Conservation (phyloP, 2,329 filamentous ascomycete genomes). For the Colletotrichum somersetense region DNA sequence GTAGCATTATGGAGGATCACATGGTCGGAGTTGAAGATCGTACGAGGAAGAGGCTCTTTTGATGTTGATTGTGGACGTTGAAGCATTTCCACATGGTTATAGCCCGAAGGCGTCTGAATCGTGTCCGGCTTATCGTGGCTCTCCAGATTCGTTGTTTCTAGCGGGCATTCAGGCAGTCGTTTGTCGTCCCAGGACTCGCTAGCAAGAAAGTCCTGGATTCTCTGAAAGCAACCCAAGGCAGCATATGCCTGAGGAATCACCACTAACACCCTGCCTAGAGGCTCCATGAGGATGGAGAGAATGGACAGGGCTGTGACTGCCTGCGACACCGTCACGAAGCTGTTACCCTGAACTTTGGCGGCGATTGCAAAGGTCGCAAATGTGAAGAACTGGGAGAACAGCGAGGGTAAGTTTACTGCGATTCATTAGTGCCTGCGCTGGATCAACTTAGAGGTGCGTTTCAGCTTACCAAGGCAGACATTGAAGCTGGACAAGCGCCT, state of each 20-base stretch:
- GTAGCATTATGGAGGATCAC: constrained; percentile 25
- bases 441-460: constrained; percentile 14
- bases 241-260: constrained; percentile 44
- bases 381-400: constrained; percentile 27
- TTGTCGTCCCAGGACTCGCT: constrained; percentile 28
- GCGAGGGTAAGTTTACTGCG: constrained; percentile 23
- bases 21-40: constrained; percentile 26
- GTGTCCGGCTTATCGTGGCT: constrained; percentile 15
- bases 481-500: constrained; percentile 48
- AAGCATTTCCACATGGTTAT: constrained; percentile 22
- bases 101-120: constrained; percentile 13
- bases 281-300: constrained; percentile 27
- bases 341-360: constrained; percentile 35
- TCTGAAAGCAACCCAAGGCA: constrained; percentile 44
- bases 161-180: constrained; percentile 22
- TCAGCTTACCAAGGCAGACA: constrained; percentile 29
- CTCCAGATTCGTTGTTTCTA: constrained; percentile 28
- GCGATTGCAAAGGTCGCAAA: constrained; percentile 26
- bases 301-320: constrained; percentile 27
- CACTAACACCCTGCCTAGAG: constrained; percentile 36
- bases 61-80: constrained; percentile 21
- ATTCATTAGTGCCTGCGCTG: constrained; percentile 14
- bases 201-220: constrained; percentile 46
- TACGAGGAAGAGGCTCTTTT: constrained; percentile 22
- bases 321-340: constrained; percentile 20